Evolutionary conservation across 306 rosid species (phyloP).

Genomic region (Lablab purpureus): DNA sequence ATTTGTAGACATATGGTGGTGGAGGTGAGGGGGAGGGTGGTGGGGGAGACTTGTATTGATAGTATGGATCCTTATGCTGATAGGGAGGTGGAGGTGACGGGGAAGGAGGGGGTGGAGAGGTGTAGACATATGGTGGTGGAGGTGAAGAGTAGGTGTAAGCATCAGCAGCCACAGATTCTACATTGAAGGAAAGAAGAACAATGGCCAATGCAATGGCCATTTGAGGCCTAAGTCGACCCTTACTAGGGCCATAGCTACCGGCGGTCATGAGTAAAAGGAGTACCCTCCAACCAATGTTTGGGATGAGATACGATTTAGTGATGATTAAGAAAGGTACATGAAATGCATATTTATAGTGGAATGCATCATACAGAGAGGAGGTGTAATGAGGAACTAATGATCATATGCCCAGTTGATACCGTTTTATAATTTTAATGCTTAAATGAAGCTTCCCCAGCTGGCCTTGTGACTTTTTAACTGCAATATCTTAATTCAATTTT

Average conservation of each 20-base stretch:
- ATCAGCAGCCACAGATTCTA: slow-evolving; percentile 57
- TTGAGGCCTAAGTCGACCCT: slow-evolving; percentile 58
- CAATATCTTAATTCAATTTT: too few relatives aligned
- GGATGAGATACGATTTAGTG: not conserved
- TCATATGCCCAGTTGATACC: slow-evolving; percentile 20
- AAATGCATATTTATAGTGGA: too few relatives aligned
- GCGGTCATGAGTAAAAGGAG: not conserved
- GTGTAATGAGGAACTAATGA: slow-evolving; percentile 39
- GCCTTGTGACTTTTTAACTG: slow-evolving; percentile 30
- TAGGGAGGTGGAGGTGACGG: too few relatives aligned
- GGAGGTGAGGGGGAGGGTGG: too few relatives aligned
- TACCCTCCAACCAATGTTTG: not conserved
- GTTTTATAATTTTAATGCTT: slow-evolving; percentile 14
- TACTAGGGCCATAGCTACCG: slow-evolving; percentile 46
- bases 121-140: too few relatives aligned
- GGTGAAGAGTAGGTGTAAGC: too few relatives aligned
- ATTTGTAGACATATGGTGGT: too few relatives aligned
- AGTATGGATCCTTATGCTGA: too few relatives aligned
- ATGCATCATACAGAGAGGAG: not conserved
- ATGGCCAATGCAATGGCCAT: slow-evolving; percentile 57
- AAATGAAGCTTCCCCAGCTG: slow-evolving; percentile 48
- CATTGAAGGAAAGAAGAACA: slow-evolving; percentile 55
- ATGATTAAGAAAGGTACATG: too few relatives aligned
- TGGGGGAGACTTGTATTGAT: too few relatives aligned
- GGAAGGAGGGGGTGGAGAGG: too few relatives aligned